Evolutionary conservation across 306 rosid species (phyloP).

Genomic region (Ammopiptanthus mongolicus): DNA sequence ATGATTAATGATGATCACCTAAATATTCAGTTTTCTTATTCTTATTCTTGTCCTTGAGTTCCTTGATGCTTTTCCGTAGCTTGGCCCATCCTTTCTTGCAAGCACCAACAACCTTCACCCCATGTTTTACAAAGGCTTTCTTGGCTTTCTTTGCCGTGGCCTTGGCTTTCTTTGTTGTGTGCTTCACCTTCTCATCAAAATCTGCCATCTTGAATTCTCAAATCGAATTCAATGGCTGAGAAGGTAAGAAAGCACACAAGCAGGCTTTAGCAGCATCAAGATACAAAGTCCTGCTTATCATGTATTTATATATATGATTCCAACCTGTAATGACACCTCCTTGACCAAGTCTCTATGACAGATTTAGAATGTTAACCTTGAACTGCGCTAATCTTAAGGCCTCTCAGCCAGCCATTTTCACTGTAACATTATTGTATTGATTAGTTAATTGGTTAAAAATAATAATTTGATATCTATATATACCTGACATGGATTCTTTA

Average conservation of each 20-base stretch:
- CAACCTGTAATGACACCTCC: neutral
- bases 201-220: conserved; percentile 36
- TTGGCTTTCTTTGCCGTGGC: conserved; percentile 10
- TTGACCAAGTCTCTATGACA: neutral
- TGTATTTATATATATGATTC: conserved; percentile 9
- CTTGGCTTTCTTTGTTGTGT: conserved; percentile 15
- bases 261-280: neutral
- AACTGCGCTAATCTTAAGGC: neutral
- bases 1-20: conserved; percentile 19
- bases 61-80: conserved; percentile 11
- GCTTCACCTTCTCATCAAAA: conserved; percentile 14
- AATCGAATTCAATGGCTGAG: conserved; percentile 4
- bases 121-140: conserved; percentile 4
- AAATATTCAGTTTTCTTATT: conserved; percentile 13
- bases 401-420: neutral
- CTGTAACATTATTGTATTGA: no score
- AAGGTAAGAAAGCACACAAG: neutral
- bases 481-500: no score
- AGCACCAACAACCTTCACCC: neutral
- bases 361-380: neutral
- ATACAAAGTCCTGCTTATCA: neutral
- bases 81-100: conserved; percentile 34
- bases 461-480: no score
- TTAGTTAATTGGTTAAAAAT: no score
- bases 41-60: neutral